Percentiles rank a stretch among this genome's conserved stretches.
Conservation (phyloP, 2,329 filamentous ascomycete genomes). For the Stachybotrys chlorohalonatus region DNA sequence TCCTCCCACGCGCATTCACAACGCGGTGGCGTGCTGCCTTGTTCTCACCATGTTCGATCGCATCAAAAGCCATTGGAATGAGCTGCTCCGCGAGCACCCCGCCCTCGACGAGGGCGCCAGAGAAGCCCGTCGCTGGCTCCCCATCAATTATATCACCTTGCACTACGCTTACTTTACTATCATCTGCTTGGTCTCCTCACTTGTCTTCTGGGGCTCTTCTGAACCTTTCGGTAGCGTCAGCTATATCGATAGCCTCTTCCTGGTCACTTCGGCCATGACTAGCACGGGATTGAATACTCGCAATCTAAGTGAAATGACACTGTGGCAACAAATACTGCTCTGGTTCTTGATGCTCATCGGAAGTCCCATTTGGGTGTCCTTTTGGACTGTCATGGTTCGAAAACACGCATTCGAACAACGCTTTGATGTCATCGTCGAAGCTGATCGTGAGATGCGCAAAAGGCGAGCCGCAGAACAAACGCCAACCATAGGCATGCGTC, state of each 20-base stretch:
- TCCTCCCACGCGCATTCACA: not conserved
- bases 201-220: conserved; percentile 53
- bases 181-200: conserved; percentile 43
- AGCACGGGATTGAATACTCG: conserved; percentile 60
- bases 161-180: conserved; percentile 60
- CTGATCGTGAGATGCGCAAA: conserved; percentile 22
- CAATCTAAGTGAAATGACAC: conserved; percentile 54
- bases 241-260: conserved; percentile 58
- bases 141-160: conserved; percentile 52
- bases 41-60: conserved; percentile 9
- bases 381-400: conserved; percentile 52
- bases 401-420: conserved; percentile 53
- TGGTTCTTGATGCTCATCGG: conserved; percentile 58
- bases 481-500: conserved; percentile 4
- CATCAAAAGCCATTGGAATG: conserved; percentile 11
- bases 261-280: conserved; percentile 58
- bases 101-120: conserved; percentile 4
- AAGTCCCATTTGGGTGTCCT: conserved; percentile 57
- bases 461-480: conserved; percentile 4
- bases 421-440: conserved; percentile 43
- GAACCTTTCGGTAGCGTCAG: conserved; percentile 39
- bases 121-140: conserved; percentile 13
- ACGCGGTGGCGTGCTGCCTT: not conserved
- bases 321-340: conserved; percentile 58
- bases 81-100: conserved; percentile 11